Percentiles rank a stretch among this genome's conserved stretches.
These are phyloP conservation scores for Coemansia sp. DNA, from an alignment of 192 early-diverging fungal species.

Conservation along the genomic window DNA sequence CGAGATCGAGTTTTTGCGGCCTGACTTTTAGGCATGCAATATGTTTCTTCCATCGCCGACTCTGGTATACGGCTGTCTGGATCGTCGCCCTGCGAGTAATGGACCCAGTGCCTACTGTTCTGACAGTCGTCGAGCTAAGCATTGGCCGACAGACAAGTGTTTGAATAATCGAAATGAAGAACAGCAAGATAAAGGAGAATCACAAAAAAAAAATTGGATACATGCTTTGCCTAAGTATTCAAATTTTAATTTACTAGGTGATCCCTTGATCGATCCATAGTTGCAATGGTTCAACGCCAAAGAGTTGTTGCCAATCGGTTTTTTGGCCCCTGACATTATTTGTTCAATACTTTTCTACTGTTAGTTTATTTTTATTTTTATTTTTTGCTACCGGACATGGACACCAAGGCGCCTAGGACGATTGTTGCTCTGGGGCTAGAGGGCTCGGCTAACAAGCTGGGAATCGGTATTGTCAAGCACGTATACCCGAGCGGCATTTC, in stretches of 20 bases:
- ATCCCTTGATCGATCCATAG: not conserved
- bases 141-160: not conserved
- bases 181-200: not conserved
- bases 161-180: not conserved
- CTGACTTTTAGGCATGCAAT: not conserved
- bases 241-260: not conserved
- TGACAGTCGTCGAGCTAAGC: constrained; percentile 5
- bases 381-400: not conserved
- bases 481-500: constrained; percentile 39
- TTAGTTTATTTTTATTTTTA: not conserved
- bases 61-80: constrained; percentile 11
- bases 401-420: constrained; percentile 25
- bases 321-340: not conserved
- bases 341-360: not conserved
- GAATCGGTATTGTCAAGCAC: constrained; percentile 92
- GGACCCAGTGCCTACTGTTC: not conserved
- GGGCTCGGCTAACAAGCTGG: constrained; percentile 97
- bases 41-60: constrained; percentile 24
- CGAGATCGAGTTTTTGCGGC: constrained; percentile 12
- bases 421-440: constrained; percentile 79
- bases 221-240: not conserved
- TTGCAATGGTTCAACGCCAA: not conserved
- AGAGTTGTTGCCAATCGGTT: not conserved
- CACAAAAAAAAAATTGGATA: not conserved
- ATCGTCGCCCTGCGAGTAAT: not conserved